phyloP scores from a whole-genome alignment of 441 rosid genomes.

The Gossypium trilobum region DNA sequence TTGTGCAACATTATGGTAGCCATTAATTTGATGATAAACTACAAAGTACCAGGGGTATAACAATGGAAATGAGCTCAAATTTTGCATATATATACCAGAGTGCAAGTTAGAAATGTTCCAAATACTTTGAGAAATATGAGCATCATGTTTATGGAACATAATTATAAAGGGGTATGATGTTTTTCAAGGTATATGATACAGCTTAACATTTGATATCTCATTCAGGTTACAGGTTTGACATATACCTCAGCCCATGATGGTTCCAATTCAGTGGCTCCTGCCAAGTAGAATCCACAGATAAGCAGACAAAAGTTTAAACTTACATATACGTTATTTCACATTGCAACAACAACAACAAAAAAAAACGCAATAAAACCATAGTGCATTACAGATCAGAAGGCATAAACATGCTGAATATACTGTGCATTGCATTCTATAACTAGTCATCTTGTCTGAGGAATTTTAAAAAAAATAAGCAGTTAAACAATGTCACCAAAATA shows the following conservation, averaged over 20 bases:
- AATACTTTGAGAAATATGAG: not conserved
- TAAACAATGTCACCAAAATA: not conserved
- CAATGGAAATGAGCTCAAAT: not conserved
- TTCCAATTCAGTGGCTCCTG: constrained; percentile 68
- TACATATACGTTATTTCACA: not conserved
- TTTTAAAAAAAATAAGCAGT: not conserved
- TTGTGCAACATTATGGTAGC: not conserved
- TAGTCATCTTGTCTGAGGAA: not conserved
- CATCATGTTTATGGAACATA: not conserved
- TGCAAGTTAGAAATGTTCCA: not conserved
- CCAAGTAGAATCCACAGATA: constrained; percentile 16
- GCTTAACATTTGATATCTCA: not conserved
- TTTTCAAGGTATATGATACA: not conserved
- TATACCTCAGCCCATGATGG: constrained; percentile 86
- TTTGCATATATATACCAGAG: not conserved
- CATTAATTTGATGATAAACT: not conserved
- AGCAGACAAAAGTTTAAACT: not conserved
- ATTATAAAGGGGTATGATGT: not conserved
- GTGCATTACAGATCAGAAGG: not conserved
- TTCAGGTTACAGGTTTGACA: not conserved
- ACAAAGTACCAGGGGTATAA: not conserved
- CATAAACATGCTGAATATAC: not conserved
- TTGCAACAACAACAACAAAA: not conserved
- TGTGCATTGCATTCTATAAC: not conserved
- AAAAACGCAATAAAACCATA: not conserved